Evolutionary conservation across 805 yeast species (phyloP), one percentile per base, ranked within the genome.

Genomic region (Candida michaelii): DNA sequence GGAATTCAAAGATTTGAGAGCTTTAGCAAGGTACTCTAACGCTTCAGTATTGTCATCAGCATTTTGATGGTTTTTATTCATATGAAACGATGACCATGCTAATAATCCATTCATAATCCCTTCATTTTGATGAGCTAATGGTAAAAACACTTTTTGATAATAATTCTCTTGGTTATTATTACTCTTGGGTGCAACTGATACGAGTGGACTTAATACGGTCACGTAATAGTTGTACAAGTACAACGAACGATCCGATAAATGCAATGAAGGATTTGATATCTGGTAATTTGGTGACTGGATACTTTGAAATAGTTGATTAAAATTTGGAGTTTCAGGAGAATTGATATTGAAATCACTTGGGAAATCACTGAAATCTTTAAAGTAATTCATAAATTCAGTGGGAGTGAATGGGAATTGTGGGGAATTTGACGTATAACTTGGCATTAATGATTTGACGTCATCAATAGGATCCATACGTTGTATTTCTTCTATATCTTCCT

Each of bases 41-140:
- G 83, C 85, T 49, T 75, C 78, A 48, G 62, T 54, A 11, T 39
- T 38, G 5, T 25, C 30, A 11, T 25, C 30, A 2, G 30, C 11
- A 13, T 30, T 16, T 18, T 31, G 23, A 1, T 73, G 8, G 9
- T 30, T 16, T 18, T 31, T 21, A 1, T 73, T 75, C 43, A 77
- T 50, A 51, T 76, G 79, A 50, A 76, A 76, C 2, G 78, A 78
- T 15, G 80, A 66, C 82, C 82, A 77, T 1, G 80, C 80, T 36
- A 78, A 50, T 8, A 78, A 65, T 4, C 77, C 76, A 52, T 74
- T 73, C 33, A 78, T 52, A 2, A 77, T 79, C 4, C 80, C 78
- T 25, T 57, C 54, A 50, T 78, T 79, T 43, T 62, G 54, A 36
- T 76, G 77, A 0, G 82, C 82, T 61, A 78, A 65, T 1, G 83